Evolutionary conservation across 495 filamentous ascomycete genomes (phyloP), one percentile per base, ranked within the genome.

Genomic region (Jackrogersella minutella): DNA sequence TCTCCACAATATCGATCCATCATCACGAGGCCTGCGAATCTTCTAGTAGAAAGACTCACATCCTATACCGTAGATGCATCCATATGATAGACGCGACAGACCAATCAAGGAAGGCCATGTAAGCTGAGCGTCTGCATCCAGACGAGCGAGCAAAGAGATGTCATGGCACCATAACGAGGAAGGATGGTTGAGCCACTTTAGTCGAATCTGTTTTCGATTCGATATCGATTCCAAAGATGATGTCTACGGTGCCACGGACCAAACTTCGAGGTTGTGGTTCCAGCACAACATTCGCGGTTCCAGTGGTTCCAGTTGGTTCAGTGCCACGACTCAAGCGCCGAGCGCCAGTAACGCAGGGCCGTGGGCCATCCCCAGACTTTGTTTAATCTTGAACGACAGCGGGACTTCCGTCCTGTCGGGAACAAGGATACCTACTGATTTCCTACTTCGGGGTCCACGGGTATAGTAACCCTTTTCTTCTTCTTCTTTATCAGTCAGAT

Each of bases 41-140:
- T 17, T 51, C 19, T 14, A 24, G 34, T 52, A 6, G 26, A 43
- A 58, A 57, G 34, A 46, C 21, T 47, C 30, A 10, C 24, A 17
- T n/a, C 49, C 39, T 44, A 37, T 58, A 51, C 17, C 22, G 52
- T 58, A 46, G 36, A 56, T 39, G 54, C 53, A 49, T 41, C 7
- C 51, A 31, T 55, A 30, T 50, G 60, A 17, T 53, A 53, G 49
- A 49, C 55, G 40, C n/a, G 10, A 22, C 50, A 57, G 14, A 50
- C 66, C 66, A 69, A 69, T 69, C 55, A 52, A 34, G 16, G 50
- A 22, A n/a, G 4, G 66, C 60, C 66, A 69, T 69, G 66, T 69
- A 69, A 64, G 49, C 64, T 41, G 33, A 51, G n/a, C 41, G 40
- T 51, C 55, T 64, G 50, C 60, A 69, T 58, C 47, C 39, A 34